Base-by-base conservation (phyloP, 2,329 filamentous ascomycete genomes). In the Stachybotrys elegans region DNA sequence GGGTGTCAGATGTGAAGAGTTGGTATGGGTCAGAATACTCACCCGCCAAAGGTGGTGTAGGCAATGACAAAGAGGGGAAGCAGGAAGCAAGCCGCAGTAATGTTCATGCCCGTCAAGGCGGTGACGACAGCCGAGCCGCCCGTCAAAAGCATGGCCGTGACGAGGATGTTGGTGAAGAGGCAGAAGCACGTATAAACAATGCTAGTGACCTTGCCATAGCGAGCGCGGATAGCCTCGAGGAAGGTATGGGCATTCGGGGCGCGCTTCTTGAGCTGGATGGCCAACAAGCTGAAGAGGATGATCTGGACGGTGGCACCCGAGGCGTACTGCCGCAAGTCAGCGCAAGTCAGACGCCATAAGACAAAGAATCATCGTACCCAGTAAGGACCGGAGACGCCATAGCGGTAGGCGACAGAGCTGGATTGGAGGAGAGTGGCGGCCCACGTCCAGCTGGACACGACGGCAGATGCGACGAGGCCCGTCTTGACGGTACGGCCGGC, bases 361-460 rank as follows among this genome's bases (percentile, higher is more conserved):
- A 32, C 5, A 12, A 16, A 5, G 29, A n/a, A 16, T 13, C 14
- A 78, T 78, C 72, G 71, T 3, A 43, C 38, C 45, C 45, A 77
- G 39, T 72, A 71, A n/a, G 66, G 64, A 27, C 76, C 78, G 0
- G 74, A 71, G 36, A 84, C 70, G 3, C 79, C 84, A 56, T 89
- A 89, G 48, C 78, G 72, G 62, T 92, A 92, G 48, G 84, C 86
- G 14, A 92, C 84, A 3, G 84, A 81, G 3, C 78, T 83, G 16
- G 36, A 39, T 57, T 89, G 85, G 5, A 90, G 72, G 11, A 89
- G 70, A 0, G 86, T 89, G 20, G 85, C 86, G 1, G 86, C 86
- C 87, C 87, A 92, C 0, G 87, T 92, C 88, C 88, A 93, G 7
- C 83, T 87, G 23, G 84, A 88, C 3, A 93, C 86, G 11, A 93